These are phyloP conservation scores for Starmerella bombicola DNA, from an alignment of 805 yeast genomes.

Conservation along the genomic window DNA sequence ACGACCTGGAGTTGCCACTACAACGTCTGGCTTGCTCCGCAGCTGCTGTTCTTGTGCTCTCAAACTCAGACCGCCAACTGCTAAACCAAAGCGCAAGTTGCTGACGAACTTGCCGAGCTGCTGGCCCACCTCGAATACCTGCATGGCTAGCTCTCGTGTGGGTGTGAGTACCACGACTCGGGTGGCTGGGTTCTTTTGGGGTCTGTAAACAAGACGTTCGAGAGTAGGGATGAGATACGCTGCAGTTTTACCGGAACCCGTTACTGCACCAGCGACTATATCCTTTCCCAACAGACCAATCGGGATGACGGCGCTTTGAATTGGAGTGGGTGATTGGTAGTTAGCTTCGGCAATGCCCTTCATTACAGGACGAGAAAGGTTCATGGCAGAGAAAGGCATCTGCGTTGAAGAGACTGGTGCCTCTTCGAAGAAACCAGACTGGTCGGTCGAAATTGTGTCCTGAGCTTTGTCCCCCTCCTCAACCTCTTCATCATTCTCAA, in stretches of 20 bases:
- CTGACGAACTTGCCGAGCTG: slow-evolving; percentile 66
- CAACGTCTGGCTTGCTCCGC: slow-evolving; percentile 86
- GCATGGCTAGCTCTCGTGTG: slow-evolving; percentile 95
- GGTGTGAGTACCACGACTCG: slow-evolving; percentile 87
- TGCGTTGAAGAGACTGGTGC: slow-evolving; percentile 34
- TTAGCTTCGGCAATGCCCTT: slow-evolving; percentile 73
- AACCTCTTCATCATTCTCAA: slow-evolving; percentile 34
- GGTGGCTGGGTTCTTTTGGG: slow-evolving; percentile 73
- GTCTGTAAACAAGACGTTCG: slow-evolving; percentile 82
- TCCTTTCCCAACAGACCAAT: slow-evolving; percentile 89
- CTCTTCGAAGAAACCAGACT: slow-evolving; percentile 28
- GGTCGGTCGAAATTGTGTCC: slow-evolving; percentile 27
- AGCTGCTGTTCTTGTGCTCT: slow-evolving; percentile 93
- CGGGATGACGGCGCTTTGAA: slow-evolving; percentile 88
- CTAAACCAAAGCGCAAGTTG: slow-evolving; percentile 76
- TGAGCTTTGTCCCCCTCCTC: slow-evolving; percentile 26
- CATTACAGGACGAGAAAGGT: slow-evolving; percentile 79
- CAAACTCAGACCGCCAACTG: slow-evolving; percentile 94
- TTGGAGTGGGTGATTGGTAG: slow-evolving; percentile 81
- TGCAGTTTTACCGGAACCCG: slow-evolving; percentile 99
- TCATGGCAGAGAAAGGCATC: slow-evolving; percentile 58
- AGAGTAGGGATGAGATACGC: slow-evolving; percentile 94
- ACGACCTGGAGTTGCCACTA: slow-evolving; percentile 97
- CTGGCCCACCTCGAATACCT: slow-evolving; percentile 85
- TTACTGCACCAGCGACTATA: slow-evolving; percentile 96